These are phyloP conservation scores for Fusarium sarcochroum DNA, from an alignment of 2,329 filamentous ascomycete species.

Conservation along the genomic window DNA sequence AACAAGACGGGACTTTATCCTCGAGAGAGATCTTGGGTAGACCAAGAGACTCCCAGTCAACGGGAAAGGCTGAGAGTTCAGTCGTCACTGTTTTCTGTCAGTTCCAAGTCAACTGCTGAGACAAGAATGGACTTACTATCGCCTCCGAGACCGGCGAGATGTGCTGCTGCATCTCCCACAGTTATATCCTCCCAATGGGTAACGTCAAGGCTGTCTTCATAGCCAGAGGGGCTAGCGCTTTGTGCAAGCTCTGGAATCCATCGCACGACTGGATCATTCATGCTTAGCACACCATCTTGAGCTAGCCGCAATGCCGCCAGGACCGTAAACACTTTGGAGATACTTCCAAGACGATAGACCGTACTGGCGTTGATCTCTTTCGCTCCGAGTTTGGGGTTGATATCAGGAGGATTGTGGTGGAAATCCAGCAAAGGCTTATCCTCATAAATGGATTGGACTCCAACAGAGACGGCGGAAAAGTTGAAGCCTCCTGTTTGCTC, in stretches of 20 bases:
- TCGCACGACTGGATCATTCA: conserved; percentile 3
- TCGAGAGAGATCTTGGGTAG: not conserved
- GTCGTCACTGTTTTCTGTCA: not conserved
- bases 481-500: not conserved
- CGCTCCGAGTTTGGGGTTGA: not conserved
- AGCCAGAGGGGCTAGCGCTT: fast-evolving
- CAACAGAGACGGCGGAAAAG: conserved; percentile 8
- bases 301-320: not conserved
- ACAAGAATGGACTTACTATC: not conserved
- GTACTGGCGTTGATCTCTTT: not conserved
- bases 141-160: conserved; percentile 1
- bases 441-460: conserved; percentile 12
- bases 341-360: conserved; percentile 16
- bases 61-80: not conserved
- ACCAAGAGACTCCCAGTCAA: conserved; percentile 9
- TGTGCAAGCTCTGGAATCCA: conserved; percentile 10
- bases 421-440: not conserved
- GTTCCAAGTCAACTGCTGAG: not conserved
- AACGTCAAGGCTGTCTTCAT: not conserved
- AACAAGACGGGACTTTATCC: not conserved
- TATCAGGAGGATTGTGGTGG: not conserved
- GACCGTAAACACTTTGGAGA: conserved; percentile 1
- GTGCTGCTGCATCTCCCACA: not conserved
- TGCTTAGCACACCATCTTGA: not conserved
- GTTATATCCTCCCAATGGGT: not conserved